phyloP scores from a whole-genome alignment of 1,284 basidiomycete genomes.

The Cutaneotrichosporon mucoides region DNA sequence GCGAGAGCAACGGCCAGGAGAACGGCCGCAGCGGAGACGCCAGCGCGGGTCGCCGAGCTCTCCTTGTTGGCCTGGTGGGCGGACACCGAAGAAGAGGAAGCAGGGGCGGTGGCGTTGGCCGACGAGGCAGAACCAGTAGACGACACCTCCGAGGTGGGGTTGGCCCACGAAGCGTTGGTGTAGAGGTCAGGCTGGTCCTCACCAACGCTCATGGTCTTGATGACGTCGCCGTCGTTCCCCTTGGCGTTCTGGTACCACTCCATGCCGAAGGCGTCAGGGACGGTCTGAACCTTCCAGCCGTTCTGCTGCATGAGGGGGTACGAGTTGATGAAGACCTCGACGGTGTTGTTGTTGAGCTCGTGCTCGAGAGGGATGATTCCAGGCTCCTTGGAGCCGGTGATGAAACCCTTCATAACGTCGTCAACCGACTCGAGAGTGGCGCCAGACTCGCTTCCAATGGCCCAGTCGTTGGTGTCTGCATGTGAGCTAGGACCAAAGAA shows the following conservation, averaged over 20 bases:
- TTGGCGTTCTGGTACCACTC: conserved; percentile 44
- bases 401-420: conserved; percentile 23
- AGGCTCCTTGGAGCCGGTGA: conserved; percentile 29
- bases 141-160: neutral
- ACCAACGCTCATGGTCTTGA: conserved; percentile 13
- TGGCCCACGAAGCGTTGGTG: neutral
- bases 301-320: conserved; percentile 31
- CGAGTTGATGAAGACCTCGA: conserved; percentile 35
- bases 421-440: conserved; percentile 30
- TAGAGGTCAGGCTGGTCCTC: conserved; percentile 25
- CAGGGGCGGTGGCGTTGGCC: neutral
- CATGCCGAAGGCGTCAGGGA: conserved; percentile 39
- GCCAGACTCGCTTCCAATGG: conserved; percentile 29
- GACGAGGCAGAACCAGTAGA: neutral
- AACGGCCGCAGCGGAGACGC: conserved; percentile 1
- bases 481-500: neutral
- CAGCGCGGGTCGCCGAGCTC: neutral
- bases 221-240: conserved; percentile 23
- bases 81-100: neutral
- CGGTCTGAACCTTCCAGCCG: conserved; percentile 40
- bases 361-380: conserved; percentile 42
- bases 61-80: neutral
- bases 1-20: conserved; percentile 5
- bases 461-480: conserved; percentile 47
- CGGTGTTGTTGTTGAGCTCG: conserved; percentile 34